Evolutionary conservation across 176 grass and related monocot genomes (phyloP), one percentile per base, ranked within the genome.

Genomic region (Hordeum marinum): DNA sequence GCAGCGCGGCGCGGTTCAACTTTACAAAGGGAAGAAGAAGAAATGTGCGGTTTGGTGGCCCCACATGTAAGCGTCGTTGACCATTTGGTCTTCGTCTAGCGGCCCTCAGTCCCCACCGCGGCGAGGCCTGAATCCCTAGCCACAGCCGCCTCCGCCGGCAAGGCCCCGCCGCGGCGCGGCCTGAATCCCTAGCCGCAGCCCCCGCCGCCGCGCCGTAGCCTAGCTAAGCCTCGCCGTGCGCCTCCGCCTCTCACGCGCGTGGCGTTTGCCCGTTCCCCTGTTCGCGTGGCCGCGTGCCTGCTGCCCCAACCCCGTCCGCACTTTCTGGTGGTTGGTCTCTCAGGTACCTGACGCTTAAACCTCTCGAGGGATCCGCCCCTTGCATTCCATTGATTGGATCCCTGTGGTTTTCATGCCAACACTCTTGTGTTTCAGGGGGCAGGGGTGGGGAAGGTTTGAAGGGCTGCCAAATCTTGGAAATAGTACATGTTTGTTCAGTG

Each of bases 401-500:
- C 58, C 57, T 84, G 31, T 43, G 17, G 60, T 17, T 77, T 21
- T 59, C 55, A 23, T 11, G 11, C 14, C 39, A 7, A 23, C n/a
- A 7, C 48, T 76, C 12, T 52, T 31, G 59, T 37, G n/a, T 76
- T 68, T 68, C 39, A 27, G 74, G 42, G 41, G 41, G 41, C 10
- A 83, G 85, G 39, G 85, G 88, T 92, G 90, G 90, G 79, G 78
- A 92, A 92, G 86, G 58, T 92, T 95, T n/a, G 90, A 86, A 86
- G 96, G 96, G 68, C 68, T 94, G 25, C 87, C 91, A n/a, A 98
- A 98, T 84, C 91, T 95, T 62, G 93, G 96, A 42, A 98, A 98
- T 43, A 41, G 9, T 41, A 95, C 96, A 20, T 95, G 93, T 43
- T 98, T 94, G 85, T 95, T 95, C 88, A 98, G 94, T 85, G 85